These are phyloP conservation scores for Colletotrichum sp. DNA, from an alignment of 2,329 filamentous ascomycete species.

Conservation along the genomic window DNA sequence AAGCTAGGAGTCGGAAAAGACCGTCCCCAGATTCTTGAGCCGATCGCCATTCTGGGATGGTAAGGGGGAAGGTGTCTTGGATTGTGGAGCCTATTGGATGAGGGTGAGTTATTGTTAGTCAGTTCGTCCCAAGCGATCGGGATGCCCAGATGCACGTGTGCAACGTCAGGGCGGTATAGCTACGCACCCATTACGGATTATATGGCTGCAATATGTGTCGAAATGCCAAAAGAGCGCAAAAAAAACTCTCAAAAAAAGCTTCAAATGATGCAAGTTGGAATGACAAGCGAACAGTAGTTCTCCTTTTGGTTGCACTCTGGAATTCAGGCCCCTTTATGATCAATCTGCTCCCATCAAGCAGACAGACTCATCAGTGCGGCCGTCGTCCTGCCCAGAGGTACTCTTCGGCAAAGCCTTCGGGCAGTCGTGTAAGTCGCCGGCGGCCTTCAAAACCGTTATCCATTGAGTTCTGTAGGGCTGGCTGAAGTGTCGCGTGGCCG, in stretches of 20 bases:
- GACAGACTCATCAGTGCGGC: background rate
- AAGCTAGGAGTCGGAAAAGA: constrained; percentile 29
- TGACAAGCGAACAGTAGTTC: background rate
- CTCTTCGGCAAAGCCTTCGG: constrained; percentile 15
- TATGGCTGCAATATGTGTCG: background rate
- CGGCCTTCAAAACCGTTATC: background rate
- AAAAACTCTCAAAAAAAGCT: background rate
- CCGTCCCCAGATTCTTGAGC: constrained; percentile 27
- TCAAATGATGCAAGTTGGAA: background rate
- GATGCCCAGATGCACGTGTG: background rate
- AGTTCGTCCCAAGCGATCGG: background rate
- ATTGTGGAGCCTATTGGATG: constrained; percentile 1
- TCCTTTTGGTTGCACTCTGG: background rate
- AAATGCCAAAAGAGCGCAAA: background rate
- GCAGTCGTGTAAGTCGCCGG: constrained; percentile 15
- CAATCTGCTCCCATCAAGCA: background rate
- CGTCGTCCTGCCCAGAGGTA: background rate
- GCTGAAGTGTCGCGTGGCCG: background rate
- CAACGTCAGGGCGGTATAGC: background rate
- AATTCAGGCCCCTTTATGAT: background rate
- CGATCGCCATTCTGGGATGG: constrained; percentile 26
- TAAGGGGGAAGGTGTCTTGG: constrained; percentile 19
- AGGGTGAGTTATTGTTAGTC: background rate
- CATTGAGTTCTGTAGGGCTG: background rate
- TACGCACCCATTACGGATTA: constrained; percentile 15